A percentile compares a stretch with the other conserved stretches of the same genome.
Evolutionary conservation across 225 moss, liverwort and hornwort species (phyloP).

Genomic region (Polytrichum commune): DNA sequence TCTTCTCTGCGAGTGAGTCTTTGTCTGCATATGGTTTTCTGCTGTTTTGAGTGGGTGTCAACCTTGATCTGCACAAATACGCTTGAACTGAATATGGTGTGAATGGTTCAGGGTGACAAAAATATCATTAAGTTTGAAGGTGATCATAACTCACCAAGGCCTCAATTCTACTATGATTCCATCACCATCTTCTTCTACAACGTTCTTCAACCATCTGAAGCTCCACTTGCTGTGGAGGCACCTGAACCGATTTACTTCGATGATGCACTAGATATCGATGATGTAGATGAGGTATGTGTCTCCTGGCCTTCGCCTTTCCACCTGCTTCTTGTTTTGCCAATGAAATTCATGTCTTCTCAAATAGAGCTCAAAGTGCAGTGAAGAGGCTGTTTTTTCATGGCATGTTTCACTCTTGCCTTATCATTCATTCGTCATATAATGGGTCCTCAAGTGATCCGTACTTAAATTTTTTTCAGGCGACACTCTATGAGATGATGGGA

Average conservation of each 20-base stretch:
- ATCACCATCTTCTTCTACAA: slow-evolving; percentile 98
- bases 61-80: slow-evolving; percentile 19
- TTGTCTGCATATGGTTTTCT: no score
- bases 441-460: no score
- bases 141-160: slow-evolving; percentile 95
- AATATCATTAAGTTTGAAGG: slow-evolving; percentile 99
- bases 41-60: no score
- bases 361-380: no score
- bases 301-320: slow-evolving; percentile 3
- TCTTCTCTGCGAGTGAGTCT: no score
- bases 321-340: no score
- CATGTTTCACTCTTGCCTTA: slow-evolving; percentile 8
- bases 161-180: slow-evolving; percentile 98
- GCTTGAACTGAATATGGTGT: slow-evolving; percentile 35
- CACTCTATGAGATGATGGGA: slow-evolving; percentile 84
- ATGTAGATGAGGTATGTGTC: slow-evolving; percentile 75
- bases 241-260: slow-evolving; percentile 65
- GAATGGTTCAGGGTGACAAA: slow-evolving; percentile 75
- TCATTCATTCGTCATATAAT: background rate
- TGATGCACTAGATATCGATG: slow-evolving; percentile 72
- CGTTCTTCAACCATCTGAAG: slow-evolving; percentile 86
- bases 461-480: slow-evolving; percentile 38
- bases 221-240: slow-evolving; percentile 62
- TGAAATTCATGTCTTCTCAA: no score
- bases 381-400: background rate